Conservation (phyloP, 352 stramenopile genomes). For the Pythium periplocum region DNA sequence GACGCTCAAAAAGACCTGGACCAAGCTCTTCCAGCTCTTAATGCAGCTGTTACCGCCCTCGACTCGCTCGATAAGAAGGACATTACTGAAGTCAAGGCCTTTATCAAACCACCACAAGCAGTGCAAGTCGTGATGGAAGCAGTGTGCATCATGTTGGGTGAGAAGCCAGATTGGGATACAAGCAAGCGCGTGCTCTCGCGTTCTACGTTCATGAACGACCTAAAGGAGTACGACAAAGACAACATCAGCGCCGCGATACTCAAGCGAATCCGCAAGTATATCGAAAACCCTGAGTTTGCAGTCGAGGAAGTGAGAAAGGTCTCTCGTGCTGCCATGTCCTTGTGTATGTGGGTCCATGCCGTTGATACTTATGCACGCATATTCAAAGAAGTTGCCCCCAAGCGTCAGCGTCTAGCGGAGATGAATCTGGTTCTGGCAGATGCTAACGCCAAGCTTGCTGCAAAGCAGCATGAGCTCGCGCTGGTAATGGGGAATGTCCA, state of each 20-base stretch:
- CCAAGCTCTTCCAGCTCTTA: slow-evolving; percentile 62
- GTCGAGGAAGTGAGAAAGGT: slow-evolving; percentile 84
- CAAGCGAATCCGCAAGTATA: slow-evolving; percentile 79
- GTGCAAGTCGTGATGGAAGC: slow-evolving; percentile 87
- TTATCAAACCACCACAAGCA: slow-evolving; percentile 77
- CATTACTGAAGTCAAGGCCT: slow-evolving; percentile 83
- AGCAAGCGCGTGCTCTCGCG: slow-evolving; percentile 75
- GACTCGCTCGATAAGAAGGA: slow-evolving; percentile 85
- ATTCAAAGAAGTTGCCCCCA: slow-evolving; percentile 72
- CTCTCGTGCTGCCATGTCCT: slow-evolving; percentile 68
- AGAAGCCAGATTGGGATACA: slow-evolving; percentile 82
- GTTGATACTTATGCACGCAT: slow-evolving; percentile 76
- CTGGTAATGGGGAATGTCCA: slow-evolving; percentile 50
- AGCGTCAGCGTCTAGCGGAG: slow-evolving; percentile 58
- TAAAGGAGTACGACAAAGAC: slow-evolving; percentile 87
- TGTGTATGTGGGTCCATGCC: slow-evolving; percentile 88
- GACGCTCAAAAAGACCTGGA: slow-evolving; percentile 77
- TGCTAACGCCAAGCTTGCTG: slow-evolving; percentile 61
- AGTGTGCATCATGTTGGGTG: slow-evolving; percentile 83
- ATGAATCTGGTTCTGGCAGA: slow-evolving; percentile 70
- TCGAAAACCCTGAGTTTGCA: slow-evolving; percentile 77
- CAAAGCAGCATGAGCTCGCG: slow-evolving; percentile 62
- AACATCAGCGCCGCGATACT: slow-evolving; percentile 50
- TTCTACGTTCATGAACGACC: slow-evolving; percentile 70
- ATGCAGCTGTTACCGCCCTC: slow-evolving; percentile 65